phyloP scores from a whole-genome alignment of 345 rosid genomes.

The Dimocarpus longan region DNA sequence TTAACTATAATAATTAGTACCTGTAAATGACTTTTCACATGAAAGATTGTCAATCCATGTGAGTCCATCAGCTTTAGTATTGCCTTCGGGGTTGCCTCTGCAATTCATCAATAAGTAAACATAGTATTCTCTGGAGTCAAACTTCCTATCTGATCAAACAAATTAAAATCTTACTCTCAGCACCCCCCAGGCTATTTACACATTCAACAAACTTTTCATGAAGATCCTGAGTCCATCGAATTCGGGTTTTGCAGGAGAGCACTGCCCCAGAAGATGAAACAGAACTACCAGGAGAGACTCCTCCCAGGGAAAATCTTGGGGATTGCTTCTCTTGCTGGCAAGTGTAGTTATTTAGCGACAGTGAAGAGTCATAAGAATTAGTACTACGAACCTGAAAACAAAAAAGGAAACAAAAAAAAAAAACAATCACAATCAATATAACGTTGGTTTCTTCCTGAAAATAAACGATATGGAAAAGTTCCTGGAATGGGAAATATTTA shows the following conservation, averaged over 20 bases:
- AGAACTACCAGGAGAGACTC: constrained; percentile 18
- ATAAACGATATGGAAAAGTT: not conserved
- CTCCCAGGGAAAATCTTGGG: constrained; percentile 26
- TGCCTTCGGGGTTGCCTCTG: constrained; percentile 94
- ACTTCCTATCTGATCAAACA: not conserved
- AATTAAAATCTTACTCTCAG: constrained; percentile 53
- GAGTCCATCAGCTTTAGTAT: constrained; percentile 88
- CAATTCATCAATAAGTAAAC: constrained; percentile 15
- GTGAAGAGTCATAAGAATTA: constrained; percentile 29
- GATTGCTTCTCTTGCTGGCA: constrained; percentile 41
- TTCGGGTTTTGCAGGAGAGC: constrained; percentile 52
- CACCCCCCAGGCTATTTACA: constrained; percentile 83
- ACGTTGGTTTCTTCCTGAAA: not conserved
- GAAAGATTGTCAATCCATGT: constrained; percentile 87
- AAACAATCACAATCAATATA: not conserved
- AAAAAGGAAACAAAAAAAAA: not conserved
- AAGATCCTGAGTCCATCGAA: constrained; percentile 90
- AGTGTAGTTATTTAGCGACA: constrained; percentile 32
- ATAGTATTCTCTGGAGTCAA: not conserved
- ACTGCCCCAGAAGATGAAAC: constrained; percentile 26
- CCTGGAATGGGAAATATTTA: constrained; percentile 21
- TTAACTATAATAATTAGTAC: constrained; percentile 23
- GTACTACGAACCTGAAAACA: constrained; percentile 32
- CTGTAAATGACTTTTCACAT: constrained; percentile 98
- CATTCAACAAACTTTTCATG: constrained; percentile 86